Evolutionary conservation across 2,329 filamentous ascomycete genomes (phyloP).

Genomic region (Leptodontidium sp.): DNA sequence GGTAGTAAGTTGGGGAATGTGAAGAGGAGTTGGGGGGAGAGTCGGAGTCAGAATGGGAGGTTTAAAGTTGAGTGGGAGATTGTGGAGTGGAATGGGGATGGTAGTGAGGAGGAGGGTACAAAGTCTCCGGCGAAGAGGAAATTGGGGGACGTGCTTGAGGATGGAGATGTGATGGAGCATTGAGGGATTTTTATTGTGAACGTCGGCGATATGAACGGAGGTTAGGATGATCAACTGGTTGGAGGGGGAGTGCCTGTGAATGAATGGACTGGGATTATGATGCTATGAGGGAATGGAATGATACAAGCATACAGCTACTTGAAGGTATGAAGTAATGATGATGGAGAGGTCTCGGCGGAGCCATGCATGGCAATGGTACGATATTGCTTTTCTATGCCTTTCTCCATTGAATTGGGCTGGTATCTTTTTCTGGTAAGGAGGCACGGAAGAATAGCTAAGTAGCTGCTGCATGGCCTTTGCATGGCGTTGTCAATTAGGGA

Average conservation of each 20-base stretch:
- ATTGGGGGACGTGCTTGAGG: slow-evolving; percentile 49
- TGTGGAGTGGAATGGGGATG: slow-evolving; percentile 70
- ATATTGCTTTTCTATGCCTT: background rate
- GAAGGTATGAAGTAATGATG: slow-evolving; percentile 15
- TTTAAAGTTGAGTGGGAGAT: slow-evolving; percentile 84
- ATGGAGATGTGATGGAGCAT: slow-evolving; percentile 27
- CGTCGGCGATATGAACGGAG: background rate
- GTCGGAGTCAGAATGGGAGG: slow-evolving; percentile 65
- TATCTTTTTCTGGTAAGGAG: background rate
- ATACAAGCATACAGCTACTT: background rate
- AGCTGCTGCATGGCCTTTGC: slow-evolving; percentile 4
- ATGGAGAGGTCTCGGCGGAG: background rate
- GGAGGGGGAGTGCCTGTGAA: background rate
- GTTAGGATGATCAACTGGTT: background rate
- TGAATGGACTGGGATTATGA: slow-evolving; percentile 15
- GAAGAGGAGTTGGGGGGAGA: slow-evolving; percentile 65
- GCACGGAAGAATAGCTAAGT: background rate
- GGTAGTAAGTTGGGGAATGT: slow-evolving; percentile 76
- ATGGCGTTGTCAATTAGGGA: slow-evolving; percentile 3
- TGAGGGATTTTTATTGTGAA: slow-evolving; percentile 14
- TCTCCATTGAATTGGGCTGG: background rate
- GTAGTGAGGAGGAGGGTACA: slow-evolving; percentile 49
- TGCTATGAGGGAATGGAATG: slow-evolving; percentile 25
- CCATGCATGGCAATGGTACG: slow-evolving; percentile 4
- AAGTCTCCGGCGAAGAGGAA: slow-evolving; percentile 61